phyloP scores from a whole-genome alignment of 148 eudicot genomes.

The Silene latifolia region DNA sequence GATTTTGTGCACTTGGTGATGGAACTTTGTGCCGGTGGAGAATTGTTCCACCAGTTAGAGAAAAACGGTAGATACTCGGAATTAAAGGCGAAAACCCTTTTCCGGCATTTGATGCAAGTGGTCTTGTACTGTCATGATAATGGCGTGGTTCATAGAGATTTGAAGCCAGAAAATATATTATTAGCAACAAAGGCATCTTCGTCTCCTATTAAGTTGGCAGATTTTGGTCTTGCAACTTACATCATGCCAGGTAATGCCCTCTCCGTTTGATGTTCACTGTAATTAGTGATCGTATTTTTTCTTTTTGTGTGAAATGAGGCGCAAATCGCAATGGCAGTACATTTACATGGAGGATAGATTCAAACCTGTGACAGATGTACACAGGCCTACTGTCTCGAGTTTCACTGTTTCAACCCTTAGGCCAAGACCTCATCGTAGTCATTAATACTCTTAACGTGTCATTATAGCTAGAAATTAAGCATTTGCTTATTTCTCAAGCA shows the following conservation, averaged over 20 bases:
- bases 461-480: constrained; percentile 19
- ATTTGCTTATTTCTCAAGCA: constrained; percentile 35
- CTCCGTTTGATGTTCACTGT: constrained; percentile 11
- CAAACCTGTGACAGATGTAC: too few species aligned
- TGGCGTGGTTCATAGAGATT: constrained; percentile 85
- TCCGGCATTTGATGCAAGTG: constrained; percentile 72
- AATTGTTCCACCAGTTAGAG: constrained; percentile 74
- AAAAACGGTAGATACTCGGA: constrained; percentile 63
- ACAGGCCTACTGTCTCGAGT: too few species aligned
- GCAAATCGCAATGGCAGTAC: too few species aligned
- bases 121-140: constrained; percentile 75
- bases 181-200: constrained; percentile 61
- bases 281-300: not conserved
- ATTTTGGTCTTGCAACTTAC: constrained; percentile 92
- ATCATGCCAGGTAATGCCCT: constrained; percentile 59
- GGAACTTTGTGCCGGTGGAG: constrained; percentile 96
- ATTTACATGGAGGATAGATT: too few species aligned
- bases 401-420: too few species aligned
- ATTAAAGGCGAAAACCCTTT: constrained; percentile 54
- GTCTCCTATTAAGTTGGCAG: constrained; percentile 82
- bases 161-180: constrained; percentile 87
- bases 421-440: too few species aligned
- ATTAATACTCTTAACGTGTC: constrained; percentile 1
- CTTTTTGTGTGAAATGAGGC: too few species aligned
- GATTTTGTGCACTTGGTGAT: constrained; percentile 76